These are phyloP conservation scores for Collybiopsis confluens DNA, from an alignment of 768 basidiomycete species.

Conservation along the genomic window DNA sequence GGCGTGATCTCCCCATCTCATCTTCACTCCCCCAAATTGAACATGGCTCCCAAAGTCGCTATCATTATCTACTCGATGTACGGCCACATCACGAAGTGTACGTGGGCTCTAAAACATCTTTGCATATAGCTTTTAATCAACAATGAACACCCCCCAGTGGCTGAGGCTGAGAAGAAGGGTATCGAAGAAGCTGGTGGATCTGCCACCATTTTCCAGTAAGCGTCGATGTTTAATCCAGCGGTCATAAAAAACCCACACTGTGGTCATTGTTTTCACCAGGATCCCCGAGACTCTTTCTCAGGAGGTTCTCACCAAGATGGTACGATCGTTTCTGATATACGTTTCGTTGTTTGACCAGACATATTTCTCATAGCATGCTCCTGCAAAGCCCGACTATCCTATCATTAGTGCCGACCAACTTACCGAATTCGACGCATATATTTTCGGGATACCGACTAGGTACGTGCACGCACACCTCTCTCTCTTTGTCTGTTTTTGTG, in stretches of 20 bases:
- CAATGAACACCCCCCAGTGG: too few species aligned
- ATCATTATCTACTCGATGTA: constrained; percentile 74
- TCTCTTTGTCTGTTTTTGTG: background rate
- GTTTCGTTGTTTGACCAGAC: too few species aligned
- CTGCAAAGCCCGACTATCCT: constrained; percentile 69
- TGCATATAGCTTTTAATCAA: too few species aligned
- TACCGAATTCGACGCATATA: constrained; percentile 59
- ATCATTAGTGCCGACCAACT: constrained; percentile 53
- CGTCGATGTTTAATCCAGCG: constrained; percentile 7
- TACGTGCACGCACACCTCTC: background rate
- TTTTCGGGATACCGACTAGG: constrained; percentile 69
- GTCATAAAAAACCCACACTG: too few species aligned
- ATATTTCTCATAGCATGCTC: constrained; percentile 36
- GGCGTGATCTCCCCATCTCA: constrained; percentile 4
- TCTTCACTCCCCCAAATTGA: constrained; percentile 7
- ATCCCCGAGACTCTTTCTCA: constrained; percentile 74
- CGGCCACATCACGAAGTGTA: constrained; percentile 68
- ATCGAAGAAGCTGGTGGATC: constrained; percentile 45
- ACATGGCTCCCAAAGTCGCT: constrained; percentile 48
- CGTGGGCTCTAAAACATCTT: constrained; percentile 26
- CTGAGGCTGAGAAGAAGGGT: constrained; percentile 48
- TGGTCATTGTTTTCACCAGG: constrained; percentile 28
- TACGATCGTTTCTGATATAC: too few species aligned
- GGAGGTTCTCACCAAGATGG: constrained; percentile 63
- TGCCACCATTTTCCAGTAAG: constrained; percentile 53